These are phyloP conservation scores for Botrytis squamosa DNA, from an alignment of 2,329 filamentous ascomycete genomes.

Conservation along the genomic window DNA sequence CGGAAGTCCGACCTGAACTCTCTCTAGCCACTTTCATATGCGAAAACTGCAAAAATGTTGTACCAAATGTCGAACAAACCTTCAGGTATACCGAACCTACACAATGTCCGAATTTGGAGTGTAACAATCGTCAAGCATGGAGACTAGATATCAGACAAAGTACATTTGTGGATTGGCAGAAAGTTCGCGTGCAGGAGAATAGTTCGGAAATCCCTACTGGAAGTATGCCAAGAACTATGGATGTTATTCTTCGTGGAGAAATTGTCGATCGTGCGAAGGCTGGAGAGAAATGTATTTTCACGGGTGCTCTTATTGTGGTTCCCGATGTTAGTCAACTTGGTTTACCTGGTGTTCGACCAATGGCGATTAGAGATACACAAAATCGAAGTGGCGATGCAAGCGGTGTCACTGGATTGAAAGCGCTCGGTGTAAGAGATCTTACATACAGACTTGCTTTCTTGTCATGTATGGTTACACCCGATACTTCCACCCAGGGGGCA, in stretches of 20 bases:
- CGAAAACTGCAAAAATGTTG: constrained; percentile 78
- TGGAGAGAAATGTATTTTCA: constrained; percentile 97
- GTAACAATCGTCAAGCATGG: constrained; percentile 90
- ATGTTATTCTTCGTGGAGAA: constrained; percentile 92
- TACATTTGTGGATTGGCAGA: constrained; percentile 99
- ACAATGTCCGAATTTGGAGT: constrained; percentile 85
- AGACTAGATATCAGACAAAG: constrained; percentile 94
- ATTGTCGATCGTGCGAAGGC: constrained; percentile 98
- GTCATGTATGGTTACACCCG: constrained; percentile 91
- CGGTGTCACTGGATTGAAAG: constrained; percentile 85
- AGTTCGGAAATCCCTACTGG: constrained; percentile 97
- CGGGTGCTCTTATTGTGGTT: constrained; percentile 91
- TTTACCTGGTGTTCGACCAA: constrained; percentile 79
- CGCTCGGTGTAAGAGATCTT: constrained; percentile 88
- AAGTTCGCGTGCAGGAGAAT: constrained; percentile 97
- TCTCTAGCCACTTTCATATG: constrained; percentile 91
- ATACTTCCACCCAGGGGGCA: constrained; percentile 77
- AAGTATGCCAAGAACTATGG: constrained; percentile 97
- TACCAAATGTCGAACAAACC: constrained; percentile 92
- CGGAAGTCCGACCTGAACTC: constrained; percentile 91
- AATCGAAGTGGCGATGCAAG: constrained; percentile 75
- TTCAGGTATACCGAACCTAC: constrained; percentile 97
- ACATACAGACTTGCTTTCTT: constrained; percentile 97
- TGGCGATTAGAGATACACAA: constrained; percentile 79
- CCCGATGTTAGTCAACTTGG: constrained; percentile 95